A percentile compares a stretch with the other conserved stretches of the same genome.
phyloP scores from a whole-genome alignment of 371 early-diverging fungal genomes.

The Mortierella sp. region DNA sequence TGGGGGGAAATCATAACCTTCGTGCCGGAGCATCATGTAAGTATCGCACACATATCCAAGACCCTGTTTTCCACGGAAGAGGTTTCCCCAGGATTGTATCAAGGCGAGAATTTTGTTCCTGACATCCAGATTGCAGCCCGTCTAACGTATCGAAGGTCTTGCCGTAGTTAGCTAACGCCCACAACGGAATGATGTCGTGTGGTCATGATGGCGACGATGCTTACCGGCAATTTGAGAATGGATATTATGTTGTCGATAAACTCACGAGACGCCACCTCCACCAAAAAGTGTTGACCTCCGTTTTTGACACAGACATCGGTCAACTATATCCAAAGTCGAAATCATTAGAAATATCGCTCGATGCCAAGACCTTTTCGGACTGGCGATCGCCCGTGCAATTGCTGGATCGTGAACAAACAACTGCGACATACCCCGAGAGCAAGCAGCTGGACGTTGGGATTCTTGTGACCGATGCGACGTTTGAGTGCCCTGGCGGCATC shows the following conservation, averaged over 20 bases:
- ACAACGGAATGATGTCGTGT: not conserved
- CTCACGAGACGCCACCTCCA: constrained; percentile 87
- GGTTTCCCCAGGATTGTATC: constrained; percentile 90
- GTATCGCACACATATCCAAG: constrained; percentile 80
- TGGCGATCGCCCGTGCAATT: not conserved
- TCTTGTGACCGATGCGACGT: constrained; percentile 80
- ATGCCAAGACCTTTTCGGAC: constrained; percentile 1
- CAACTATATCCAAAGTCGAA: constrained; percentile 61
- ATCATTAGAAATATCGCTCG: not conserved
- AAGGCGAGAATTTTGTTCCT: constrained; percentile 74
- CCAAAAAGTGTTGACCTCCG: constrained; percentile 85
- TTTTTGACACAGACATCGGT: constrained; percentile 95
- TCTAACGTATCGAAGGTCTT: constrained; percentile 17
- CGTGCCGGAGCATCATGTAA: constrained; percentile 78
- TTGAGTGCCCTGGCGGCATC: constrained; percentile 81
- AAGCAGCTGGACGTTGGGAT: constrained; percentile 93
- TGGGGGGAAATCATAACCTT: constrained; percentile 63
- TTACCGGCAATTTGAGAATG: constrained; percentile 72
- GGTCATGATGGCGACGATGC: constrained; percentile 17
- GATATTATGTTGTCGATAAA: constrained; percentile 86
- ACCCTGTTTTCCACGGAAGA: constrained; percentile 79
- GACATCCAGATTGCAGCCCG: constrained; percentile 75
- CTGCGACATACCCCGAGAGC: constrained; percentile 75
- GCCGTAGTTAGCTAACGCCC: not conserved
- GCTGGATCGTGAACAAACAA: not conserved